Percentiles rank a stretch among this genome's conserved stretches.
Evolutionary conservation across 352 stramenopile genomes (phyloP).

Genomic region (Globisporangium heterothallicum): DNA sequence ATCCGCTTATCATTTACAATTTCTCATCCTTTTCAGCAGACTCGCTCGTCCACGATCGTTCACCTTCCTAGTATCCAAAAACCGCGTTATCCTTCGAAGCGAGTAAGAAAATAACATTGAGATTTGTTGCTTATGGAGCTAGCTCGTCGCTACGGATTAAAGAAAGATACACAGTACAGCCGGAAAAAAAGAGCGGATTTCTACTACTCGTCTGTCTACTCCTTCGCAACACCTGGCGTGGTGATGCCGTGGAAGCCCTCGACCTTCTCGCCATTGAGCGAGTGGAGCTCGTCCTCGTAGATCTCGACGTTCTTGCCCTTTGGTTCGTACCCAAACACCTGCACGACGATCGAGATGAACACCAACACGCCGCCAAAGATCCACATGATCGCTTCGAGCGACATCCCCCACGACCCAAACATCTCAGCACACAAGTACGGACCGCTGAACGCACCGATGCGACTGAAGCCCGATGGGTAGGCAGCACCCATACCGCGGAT

Average conservation of each 20-base stretch:
- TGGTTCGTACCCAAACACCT: slow-evolving; percentile 61
- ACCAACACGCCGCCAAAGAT: slow-evolving; percentile 55
- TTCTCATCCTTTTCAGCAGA: too few relatives aligned
- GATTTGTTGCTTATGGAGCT: too few relatives aligned
- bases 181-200: too few relatives aligned
- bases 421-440: slow-evolving; percentile 58
- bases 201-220: neutral
- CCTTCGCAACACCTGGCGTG: neutral
- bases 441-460: slow-evolving; percentile 55
- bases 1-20: too few relatives aligned
- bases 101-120: too few relatives aligned
- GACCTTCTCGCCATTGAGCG: neutral
- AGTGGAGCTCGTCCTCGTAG: slow-evolving; percentile 17
- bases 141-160: too few relatives aligned
- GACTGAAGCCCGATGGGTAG: slow-evolving; percentile 55
- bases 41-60: too few relatives aligned
- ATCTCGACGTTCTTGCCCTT: slow-evolving; percentile 60
- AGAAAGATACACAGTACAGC: too few relatives aligned
- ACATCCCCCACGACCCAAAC: slow-evolving; percentile 46
- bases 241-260: neutral
- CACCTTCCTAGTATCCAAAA: too few relatives aligned
- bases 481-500: slow-evolving; percentile 62
- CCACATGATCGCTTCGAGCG: slow-evolving; percentile 57
- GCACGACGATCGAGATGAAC: slow-evolving; percentile 36
- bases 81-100: too few relatives aligned